These are phyloP conservation scores for Paecilomyces niveus DNA, from an alignment of 2,329 filamentous ascomycete genomes.

Conservation along the genomic window DNA sequence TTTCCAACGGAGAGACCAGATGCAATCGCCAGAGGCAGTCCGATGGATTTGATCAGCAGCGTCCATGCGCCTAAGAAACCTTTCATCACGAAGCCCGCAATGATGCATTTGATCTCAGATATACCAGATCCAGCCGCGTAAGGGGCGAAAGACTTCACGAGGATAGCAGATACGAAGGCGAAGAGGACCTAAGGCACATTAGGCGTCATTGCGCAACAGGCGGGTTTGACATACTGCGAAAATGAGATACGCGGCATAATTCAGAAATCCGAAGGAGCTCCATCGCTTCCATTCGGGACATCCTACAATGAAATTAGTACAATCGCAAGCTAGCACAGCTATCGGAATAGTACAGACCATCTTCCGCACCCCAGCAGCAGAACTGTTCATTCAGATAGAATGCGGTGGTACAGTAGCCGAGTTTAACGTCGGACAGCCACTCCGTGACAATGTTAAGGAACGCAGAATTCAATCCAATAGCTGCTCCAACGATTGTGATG, in stretches of 20 bases:
- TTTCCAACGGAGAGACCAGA: constrained; percentile 94
- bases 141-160: constrained; percentile 87
- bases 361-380: constrained; percentile 95
- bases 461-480: constrained; percentile 88
- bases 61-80: constrained; percentile 91
- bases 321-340: not conserved
- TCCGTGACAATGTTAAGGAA: constrained; percentile 93
- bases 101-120: constrained; percentile 98
- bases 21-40: constrained; percentile 82
- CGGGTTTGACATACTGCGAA: constrained; percentile 57
- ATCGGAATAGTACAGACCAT: constrained; percentile 45
- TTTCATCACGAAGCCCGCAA: constrained; percentile 98
- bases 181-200: constrained; percentile 56
- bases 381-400: constrained; percentile 98
- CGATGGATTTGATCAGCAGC: constrained; percentile 86
- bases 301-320: constrained; percentile 39
- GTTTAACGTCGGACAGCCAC: constrained; percentile 92
- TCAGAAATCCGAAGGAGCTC: constrained; percentile 69
- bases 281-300: constrained; percentile 86
- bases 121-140: constrained; percentile 96
- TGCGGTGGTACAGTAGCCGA: constrained; percentile 88
- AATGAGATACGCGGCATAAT: constrained; percentile 81
- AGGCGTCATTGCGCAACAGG: not conserved
- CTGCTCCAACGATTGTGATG: constrained; percentile 81
- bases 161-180: constrained; percentile 69